Conservation (phyloP, 2,329 filamentous ascomycete species). For the Aschersonia sp. region DNA sequence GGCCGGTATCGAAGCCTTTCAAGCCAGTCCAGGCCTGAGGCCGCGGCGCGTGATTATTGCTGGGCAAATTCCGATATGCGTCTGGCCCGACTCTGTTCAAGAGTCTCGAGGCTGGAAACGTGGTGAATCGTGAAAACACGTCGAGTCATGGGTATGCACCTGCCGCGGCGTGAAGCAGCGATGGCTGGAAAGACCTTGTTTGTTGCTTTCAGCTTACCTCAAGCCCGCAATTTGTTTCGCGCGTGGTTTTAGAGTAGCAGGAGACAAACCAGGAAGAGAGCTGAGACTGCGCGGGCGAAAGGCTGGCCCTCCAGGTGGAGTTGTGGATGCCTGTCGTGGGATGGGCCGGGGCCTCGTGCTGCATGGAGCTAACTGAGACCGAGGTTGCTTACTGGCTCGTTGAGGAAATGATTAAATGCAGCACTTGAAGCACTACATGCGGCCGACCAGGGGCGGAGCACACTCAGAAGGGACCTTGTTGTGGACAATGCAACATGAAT, state of each 20-base stretch:
- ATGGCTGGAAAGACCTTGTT: not conserved
- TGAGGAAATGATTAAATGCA: not conserved
- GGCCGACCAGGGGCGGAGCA: not conserved
- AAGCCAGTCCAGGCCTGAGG: too few relatives aligned
- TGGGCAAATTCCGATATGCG: too few relatives aligned
- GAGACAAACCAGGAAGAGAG: not conserved
- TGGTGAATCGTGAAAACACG: too few relatives aligned
- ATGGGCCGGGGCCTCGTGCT: not conserved
- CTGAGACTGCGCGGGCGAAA: not conserved
- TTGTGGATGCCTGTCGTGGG: not conserved
- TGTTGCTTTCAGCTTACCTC: not conserved
- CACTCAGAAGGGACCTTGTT: too few relatives aligned
- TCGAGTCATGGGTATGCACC: too few relatives aligned
- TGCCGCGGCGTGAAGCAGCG: not conserved
- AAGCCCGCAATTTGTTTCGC: not conserved
- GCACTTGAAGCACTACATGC: not conserved
- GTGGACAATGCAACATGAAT: too few relatives aligned
- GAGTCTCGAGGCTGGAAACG: too few relatives aligned
- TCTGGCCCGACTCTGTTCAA: too few relatives aligned
- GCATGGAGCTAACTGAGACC: not conserved
- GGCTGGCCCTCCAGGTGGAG: not conserved
- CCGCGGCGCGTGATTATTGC: too few relatives aligned
- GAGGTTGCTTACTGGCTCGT: not conserved
- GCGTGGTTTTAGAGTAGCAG: conserved; percentile 1
- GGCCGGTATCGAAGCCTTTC: too few relatives aligned